Evolutionary conservation across 176 grass and related monocot genomes (phyloP).

Genomic region (Bonia amplexicaulis): DNA sequence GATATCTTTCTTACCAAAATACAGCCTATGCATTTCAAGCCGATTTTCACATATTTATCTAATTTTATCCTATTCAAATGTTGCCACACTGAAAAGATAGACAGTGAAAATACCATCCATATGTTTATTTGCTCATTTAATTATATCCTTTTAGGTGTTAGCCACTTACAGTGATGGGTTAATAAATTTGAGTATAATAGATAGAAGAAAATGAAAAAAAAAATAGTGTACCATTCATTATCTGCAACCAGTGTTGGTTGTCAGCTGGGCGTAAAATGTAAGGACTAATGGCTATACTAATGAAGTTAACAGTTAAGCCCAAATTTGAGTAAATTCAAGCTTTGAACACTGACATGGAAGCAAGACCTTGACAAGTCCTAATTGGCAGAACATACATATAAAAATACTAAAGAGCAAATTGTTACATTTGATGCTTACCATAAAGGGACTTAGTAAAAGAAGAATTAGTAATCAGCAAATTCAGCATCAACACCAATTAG

Average conservation of each 20-base stretch:
- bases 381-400: not conserved
- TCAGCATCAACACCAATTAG: not conserved
- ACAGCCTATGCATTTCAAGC: not conserved
- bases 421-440: not conserved
- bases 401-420: not conserved
- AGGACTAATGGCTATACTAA: not conserved
- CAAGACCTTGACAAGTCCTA: not conserved
- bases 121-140: constrained; percentile 2
- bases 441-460: not conserved
- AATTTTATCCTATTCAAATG: not conserved
- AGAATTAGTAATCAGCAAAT: not conserved
- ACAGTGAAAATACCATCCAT: not conserved
- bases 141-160: not conserved
- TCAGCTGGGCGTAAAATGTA: not conserved
- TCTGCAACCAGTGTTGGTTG: not conserved
- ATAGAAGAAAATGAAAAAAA: not conserved
- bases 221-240: not conserved
- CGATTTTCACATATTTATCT: not conserved
- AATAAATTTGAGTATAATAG: not conserved
- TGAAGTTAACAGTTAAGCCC: not conserved
- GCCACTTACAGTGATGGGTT: not conserved
- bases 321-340: not conserved
- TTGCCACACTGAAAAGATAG: not conserved
- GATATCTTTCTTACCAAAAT: not conserved
- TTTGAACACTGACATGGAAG: not conserved